Evolutionary conservation across 2,329 filamentous ascomycete species (phyloP).

Genomic region (Pseudogymnoascus sp.): DNA sequence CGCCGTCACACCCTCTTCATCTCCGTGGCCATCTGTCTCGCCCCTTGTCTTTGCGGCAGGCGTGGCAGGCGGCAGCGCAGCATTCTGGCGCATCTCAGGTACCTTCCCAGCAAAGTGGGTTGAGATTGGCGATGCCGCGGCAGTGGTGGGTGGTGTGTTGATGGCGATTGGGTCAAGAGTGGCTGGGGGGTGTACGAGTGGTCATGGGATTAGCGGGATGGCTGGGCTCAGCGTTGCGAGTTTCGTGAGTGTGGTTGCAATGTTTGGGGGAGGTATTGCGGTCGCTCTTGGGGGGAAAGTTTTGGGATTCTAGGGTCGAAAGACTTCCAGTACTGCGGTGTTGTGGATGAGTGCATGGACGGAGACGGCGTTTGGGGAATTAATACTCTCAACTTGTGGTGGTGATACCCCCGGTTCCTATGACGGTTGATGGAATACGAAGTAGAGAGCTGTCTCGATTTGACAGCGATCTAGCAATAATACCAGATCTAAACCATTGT

Average conservation of each 20-base stretch:
- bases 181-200: constrained; percentile 61
- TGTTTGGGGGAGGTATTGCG: constrained; percentile 47
- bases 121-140: constrained; percentile 32
- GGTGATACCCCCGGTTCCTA: neutral
- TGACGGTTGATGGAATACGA: neutral
- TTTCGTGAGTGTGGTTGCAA: constrained; percentile 50
- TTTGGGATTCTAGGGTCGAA: neutral
- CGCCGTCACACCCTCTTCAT: constrained; percentile 25
- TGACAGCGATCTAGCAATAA: neutral
- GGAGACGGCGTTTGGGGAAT: neutral
- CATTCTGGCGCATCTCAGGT: constrained; percentile 27
- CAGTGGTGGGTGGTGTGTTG: constrained; percentile 46
- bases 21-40: constrained; percentile 27
- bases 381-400: neutral
- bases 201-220: constrained; percentile 62
- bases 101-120: constrained; percentile 27
- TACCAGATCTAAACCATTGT: neutral
- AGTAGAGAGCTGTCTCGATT: neutral
- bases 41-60: constrained; percentile 45
- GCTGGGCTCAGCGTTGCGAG: constrained; percentile 56
- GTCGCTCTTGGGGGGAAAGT: constrained; percentile 15
- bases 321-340: too few species aligned
- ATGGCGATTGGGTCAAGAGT: constrained; percentile 55
- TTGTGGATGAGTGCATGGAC: neutral
- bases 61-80: constrained; percentile 41